These are phyloP conservation scores for Camellia japonica DNA, from an alignment of 148 eudicot genomes.

Conservation along the genomic window DNA sequence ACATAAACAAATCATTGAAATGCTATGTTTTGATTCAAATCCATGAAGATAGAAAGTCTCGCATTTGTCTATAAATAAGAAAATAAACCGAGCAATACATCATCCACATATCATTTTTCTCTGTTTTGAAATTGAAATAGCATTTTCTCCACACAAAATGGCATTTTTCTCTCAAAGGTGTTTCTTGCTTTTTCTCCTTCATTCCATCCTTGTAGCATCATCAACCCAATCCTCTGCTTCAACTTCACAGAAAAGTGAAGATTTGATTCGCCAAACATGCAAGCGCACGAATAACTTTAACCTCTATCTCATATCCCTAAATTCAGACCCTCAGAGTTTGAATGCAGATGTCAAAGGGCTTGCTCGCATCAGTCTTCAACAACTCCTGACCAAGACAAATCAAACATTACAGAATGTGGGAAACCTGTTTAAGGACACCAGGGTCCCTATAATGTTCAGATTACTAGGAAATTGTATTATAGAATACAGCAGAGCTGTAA, in stretches of 20 bases:
- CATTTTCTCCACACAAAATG: background rate
- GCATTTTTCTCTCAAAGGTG: background rate
- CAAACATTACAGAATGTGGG: background rate
- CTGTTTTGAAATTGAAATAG: background rate
- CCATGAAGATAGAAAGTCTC: too few species aligned
- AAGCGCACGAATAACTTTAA: background rate
- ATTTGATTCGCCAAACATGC: background rate
- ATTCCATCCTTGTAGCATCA: background rate
- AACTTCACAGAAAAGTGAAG: background rate
- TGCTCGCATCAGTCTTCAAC: background rate
- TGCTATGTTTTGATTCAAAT: too few species aligned
- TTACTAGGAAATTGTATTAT: background rate
- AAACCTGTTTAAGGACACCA: background rate
- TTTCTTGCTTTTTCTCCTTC: background rate
- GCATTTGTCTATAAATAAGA: too few species aligned
- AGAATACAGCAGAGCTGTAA: background rate
- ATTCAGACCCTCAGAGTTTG: background rate
- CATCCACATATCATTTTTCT: too few species aligned
- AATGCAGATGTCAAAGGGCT: slow-evolving; percentile 3
- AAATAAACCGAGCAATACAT: too few species aligned
- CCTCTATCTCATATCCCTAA: background rate
- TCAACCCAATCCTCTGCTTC: background rate
- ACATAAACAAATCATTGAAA: too few species aligned
- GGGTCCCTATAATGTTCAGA: background rate
- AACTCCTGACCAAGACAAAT: background rate